These are phyloP conservation scores for Diaporthe amygdali DNA, from an alignment of 2,329 filamentous ascomycete genomes.

Conservation along the genomic window DNA sequence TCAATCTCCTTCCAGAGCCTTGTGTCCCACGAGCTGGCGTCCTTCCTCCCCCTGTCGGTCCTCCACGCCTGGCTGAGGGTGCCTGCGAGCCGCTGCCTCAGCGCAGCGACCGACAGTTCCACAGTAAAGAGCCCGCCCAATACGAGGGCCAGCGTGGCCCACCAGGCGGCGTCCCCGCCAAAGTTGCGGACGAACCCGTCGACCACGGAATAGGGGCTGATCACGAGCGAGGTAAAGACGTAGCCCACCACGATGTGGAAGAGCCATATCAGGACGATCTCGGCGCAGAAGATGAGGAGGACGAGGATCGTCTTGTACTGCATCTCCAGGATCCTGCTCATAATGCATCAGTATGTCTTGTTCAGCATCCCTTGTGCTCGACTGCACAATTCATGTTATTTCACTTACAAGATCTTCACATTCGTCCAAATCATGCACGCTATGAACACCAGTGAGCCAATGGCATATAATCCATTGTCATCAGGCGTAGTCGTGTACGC, in stretches of 20 bases:
- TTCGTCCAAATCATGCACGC: constrained; percentile 75
- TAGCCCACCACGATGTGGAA: constrained; percentile 75
- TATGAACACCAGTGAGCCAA: constrained; percentile 76
- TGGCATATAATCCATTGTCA: constrained; percentile 75
- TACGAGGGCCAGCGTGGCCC: constrained; percentile 71
- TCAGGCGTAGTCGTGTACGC: constrained; percentile 55
- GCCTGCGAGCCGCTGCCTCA: constrained; percentile 41
- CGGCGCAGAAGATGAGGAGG: constrained; percentile 61
- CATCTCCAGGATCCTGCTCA: constrained; percentile 70
- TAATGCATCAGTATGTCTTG: constrained; percentile 30
- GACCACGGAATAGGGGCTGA: constrained; percentile 69
- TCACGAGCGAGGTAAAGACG: constrained; percentile 59
- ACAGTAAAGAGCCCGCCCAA: constrained; percentile 65
- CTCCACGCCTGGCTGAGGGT: constrained; percentile 2
- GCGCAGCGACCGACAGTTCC: constrained; percentile 64
- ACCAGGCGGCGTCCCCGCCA: constrained; percentile 75
- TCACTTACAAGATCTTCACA: constrained; percentile 75
- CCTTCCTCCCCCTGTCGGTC: constrained; percentile 1
- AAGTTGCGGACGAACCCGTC: constrained; percentile 70
- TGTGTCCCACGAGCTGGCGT: constrained; percentile 55
- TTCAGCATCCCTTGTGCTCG: no score
- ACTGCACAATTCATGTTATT: no score
- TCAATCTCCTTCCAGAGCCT: constrained; percentile 66
- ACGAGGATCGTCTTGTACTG: constrained; percentile 76
- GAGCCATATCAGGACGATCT: constrained; percentile 67